phyloP scores from a whole-genome alignment of 116 monocot genomes.

The Papilionanthe hybrid region DNA sequence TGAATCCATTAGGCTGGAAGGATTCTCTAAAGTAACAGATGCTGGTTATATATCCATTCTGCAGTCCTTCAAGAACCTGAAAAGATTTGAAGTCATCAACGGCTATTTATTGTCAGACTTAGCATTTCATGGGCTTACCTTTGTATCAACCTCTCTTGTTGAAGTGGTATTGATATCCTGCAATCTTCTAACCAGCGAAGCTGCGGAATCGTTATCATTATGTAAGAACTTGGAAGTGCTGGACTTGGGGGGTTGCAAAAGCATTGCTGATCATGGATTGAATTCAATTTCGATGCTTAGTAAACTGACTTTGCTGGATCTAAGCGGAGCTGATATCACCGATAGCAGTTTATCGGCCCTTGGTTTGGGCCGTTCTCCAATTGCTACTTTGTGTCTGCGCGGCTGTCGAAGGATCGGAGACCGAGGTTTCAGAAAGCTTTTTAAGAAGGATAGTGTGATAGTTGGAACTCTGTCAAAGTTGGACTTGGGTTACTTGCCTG shows the following conservation, averaged over 20 bases:
- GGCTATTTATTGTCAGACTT: constrained; percentile 64
- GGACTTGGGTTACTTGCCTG: constrained; percentile 63
- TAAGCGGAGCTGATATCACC: constrained; percentile 61
- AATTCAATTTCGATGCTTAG: constrained; percentile 53
- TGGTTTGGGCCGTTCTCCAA: constrained; percentile 41
- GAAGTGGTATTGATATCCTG: constrained; percentile 71
- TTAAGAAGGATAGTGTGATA: constrained; percentile 35
- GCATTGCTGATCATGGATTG: constrained; percentile 63
- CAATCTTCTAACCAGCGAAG: constrained; percentile 56
- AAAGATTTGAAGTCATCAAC: constrained; percentile 57
- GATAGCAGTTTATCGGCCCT: constrained; percentile 54
- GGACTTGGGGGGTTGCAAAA: constrained; percentile 67
- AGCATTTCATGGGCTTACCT: constrained; percentile 54
- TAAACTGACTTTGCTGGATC: constrained; percentile 57
- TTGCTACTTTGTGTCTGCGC: constrained; percentile 50
- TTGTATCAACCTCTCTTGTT: constrained; percentile 26
- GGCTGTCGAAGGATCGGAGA: constrained; percentile 65
- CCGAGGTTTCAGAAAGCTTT: constrained; percentile 41
- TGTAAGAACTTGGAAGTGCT: constrained; percentile 54
- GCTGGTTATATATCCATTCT: constrained; percentile 68
- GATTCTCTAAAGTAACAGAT: constrained; percentile 92
- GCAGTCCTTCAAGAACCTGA: constrained; percentile 59
- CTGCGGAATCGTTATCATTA: constrained; percentile 40
- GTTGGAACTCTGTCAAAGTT: constrained; percentile 44
- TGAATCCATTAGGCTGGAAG: constrained; percentile 58